Evolutionary conservation across 2,329 filamentous ascomycete genomes (phyloP).

Genomic region (Paracoccidioides brasiliensis): DNA sequence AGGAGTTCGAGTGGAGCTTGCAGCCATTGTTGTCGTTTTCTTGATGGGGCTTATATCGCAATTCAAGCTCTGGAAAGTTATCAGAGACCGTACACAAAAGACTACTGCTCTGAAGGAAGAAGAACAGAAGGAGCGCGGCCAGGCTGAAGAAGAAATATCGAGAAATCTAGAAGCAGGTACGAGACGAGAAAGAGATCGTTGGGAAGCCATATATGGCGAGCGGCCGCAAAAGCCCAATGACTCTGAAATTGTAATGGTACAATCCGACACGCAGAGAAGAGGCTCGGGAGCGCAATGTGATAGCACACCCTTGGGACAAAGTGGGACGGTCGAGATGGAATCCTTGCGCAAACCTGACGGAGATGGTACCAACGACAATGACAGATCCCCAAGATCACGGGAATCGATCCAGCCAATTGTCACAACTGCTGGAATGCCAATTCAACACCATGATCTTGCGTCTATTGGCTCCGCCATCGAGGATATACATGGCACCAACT

Average conservation of each 20-base stretch:
- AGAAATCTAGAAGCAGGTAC: conserved; percentile 40
- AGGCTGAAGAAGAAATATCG: conserved; percentile 58
- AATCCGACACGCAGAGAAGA: neutral
- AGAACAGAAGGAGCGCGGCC: conserved; percentile 42
- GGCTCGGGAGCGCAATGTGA: neutral
- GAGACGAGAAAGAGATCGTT: conserved; percentile 38
- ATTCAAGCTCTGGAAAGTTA: conserved; percentile 70
- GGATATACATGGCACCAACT: neutral
- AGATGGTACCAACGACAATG: neutral
- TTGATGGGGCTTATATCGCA: conserved; percentile 71
- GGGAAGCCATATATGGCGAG: conserved; percentile 62
- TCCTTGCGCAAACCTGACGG: neutral
- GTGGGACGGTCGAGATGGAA: neutral
- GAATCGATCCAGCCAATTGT: neutral
- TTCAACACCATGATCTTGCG: neutral
- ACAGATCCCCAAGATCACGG: neutral
- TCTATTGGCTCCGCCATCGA: neutral
- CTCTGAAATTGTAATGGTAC: conserved; percentile 18
- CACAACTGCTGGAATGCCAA: neutral
- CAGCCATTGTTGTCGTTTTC: conserved; percentile 60
- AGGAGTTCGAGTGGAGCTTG: conserved; percentile 75
- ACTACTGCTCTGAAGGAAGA: conserved; percentile 35
- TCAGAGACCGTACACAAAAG: conserved; percentile 42
- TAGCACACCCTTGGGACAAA: neutral
- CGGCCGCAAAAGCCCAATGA: conserved; percentile 39